phyloP scores from a whole-genome alignment of 2,329 filamentous ascomycete genomes.

The Falciphora oryzae region DNA sequence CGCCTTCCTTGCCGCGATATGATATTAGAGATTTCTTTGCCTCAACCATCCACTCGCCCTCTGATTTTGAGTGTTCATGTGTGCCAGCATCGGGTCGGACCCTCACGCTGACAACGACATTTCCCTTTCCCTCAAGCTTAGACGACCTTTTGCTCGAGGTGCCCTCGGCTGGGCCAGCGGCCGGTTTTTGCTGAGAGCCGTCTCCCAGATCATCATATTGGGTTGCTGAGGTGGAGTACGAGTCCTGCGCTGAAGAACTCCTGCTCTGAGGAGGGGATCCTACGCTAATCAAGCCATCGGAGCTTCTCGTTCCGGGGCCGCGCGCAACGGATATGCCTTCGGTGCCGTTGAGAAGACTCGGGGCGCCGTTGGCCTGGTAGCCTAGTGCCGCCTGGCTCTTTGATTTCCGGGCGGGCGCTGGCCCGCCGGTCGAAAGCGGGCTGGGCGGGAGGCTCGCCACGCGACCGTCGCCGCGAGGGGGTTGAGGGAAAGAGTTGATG shows the following conservation, averaged over 20 bases:
- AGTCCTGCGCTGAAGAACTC: slow-evolving; percentile 87
- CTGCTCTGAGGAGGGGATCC: slow-evolving; percentile 82
- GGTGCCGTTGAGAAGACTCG: slow-evolving; percentile 73
- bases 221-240: slow-evolving; percentile 84
- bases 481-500: slow-evolving; percentile 90
- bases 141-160: slow-evolving; percentile 41
- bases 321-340: slow-evolving; percentile 69
- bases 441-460: slow-evolving; percentile 57
- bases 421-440: slow-evolving; percentile 49
- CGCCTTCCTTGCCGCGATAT: slow-evolving; percentile 82
- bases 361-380: slow-evolving; percentile 47
- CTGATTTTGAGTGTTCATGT: slow-evolving; percentile 52
- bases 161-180: slow-evolving; percentile 16
- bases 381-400: slow-evolving; percentile 51
- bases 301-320: slow-evolving; percentile 56
- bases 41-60: slow-evolving; percentile 90
- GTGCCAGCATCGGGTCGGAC: slow-evolving; percentile 75
- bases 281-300: slow-evolving; percentile 69
- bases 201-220: slow-evolving; percentile 79
- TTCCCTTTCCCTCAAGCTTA: slow-evolving; percentile 74
- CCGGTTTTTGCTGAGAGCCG: slow-evolving; percentile 29
- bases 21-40: slow-evolving; percentile 74
- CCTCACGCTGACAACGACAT: slow-evolving; percentile 91
- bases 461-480: slow-evolving; percentile 62
- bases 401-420: slow-evolving; percentile 40